A percentile compares a stretch with the other conserved stretches of the same genome.
phyloP scores from a whole-genome alignment of 441 rosid species.

The Euphorbia corollata region DNA sequence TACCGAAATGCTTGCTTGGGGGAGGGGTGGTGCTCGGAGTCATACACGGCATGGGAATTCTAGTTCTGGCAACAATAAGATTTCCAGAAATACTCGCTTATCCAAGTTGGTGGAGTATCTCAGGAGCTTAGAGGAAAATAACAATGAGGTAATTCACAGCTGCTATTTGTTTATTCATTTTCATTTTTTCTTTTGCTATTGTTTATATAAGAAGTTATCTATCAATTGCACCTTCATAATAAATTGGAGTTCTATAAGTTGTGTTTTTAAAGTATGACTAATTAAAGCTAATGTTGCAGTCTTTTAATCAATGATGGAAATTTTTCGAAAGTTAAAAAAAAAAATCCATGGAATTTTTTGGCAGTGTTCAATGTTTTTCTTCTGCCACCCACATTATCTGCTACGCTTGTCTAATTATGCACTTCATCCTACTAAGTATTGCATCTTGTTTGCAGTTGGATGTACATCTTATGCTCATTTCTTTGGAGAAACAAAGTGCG shows the following conservation, averaged over 20 bases:
- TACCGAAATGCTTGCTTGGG: constrained; percentile 62
- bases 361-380: background rate
- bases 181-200: background rate
- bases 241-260: background rate
- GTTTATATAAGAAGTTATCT: background rate
- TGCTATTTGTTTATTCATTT: background rate
- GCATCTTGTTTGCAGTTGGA: constrained; percentile 36
- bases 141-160: constrained; percentile 41
- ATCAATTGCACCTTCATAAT: background rate
- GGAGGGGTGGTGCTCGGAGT: constrained; percentile 63
- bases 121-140: constrained; percentile 42
- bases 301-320: background rate
- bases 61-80: constrained; percentile 39
- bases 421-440: constrained; percentile 15
- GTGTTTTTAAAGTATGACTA: background rate
- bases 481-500: constrained; percentile 39
- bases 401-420: constrained; percentile 1
- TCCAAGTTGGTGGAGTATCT: constrained; percentile 53
- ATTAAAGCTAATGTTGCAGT: background rate
- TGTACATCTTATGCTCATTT: constrained; percentile 45
- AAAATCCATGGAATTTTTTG: background rate
- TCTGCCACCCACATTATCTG: background rate
- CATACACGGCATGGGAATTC: constrained; percentile 47
- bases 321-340: background rate
- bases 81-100: constrained; percentile 33